phyloP scores from a whole-genome alignment of 768 basidiomycete species.

The Podaxis sp. region DNA sequence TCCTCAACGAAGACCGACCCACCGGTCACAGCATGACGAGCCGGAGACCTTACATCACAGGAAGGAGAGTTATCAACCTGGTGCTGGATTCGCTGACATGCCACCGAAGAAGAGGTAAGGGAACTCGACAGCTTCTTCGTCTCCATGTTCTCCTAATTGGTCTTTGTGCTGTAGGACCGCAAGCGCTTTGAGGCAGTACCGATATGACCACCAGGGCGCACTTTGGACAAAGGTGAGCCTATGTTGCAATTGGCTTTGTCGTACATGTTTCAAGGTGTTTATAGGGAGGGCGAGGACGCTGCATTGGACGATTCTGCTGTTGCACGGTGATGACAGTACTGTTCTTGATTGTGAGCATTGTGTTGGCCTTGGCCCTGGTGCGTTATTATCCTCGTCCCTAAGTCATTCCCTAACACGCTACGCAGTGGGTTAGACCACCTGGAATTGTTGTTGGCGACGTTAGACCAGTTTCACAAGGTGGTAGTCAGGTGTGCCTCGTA shows the following conservation, averaged over 20 bases:
- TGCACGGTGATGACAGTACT: constrained; percentile 68
- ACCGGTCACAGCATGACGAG: constrained; percentile 2
- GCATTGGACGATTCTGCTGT: constrained; percentile 69
- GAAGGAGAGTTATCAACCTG: constrained; percentile 11
- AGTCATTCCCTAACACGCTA: background rate
- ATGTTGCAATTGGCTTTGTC: background rate
- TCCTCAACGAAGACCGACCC: constrained; percentile 15
- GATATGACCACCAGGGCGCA: constrained; percentile 56
- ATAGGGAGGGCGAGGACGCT: constrained; percentile 62
- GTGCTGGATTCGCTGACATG: background rate
- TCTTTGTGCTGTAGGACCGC: constrained; percentile 27
- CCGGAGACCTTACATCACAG: constrained; percentile 1
- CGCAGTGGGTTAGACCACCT: constrained; percentile 78
- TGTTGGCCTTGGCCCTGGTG: constrained; percentile 69
- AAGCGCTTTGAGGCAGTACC: constrained; percentile 47
- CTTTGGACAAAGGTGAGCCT: constrained; percentile 63
- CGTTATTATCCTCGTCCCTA: constrained; percentile 21
- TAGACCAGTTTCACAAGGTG: constrained; percentile 32
- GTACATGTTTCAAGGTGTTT: background rate
- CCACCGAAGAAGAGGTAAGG: constrained; percentile 1
- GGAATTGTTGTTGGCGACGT: constrained; percentile 57
- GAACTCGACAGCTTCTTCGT: background rate
- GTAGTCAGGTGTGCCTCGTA: constrained; percentile 41
- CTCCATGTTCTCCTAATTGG: constrained; percentile 3
- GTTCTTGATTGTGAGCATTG: constrained; percentile 63